phyloP scores from a whole-genome alignment of 2,329 filamentous ascomycete species.

The Pseudocercospora crystallina region DNA sequence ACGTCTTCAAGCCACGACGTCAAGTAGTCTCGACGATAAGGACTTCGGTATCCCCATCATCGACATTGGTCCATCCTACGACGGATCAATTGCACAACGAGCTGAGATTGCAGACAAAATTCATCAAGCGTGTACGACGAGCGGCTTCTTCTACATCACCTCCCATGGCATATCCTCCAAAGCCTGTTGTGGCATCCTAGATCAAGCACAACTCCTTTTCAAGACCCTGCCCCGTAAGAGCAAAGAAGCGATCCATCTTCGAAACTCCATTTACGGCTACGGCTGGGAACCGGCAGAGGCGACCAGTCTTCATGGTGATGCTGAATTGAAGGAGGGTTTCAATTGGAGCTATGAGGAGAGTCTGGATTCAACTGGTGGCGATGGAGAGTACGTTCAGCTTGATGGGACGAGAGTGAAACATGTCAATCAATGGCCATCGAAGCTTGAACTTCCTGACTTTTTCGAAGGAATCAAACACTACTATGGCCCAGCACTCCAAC shows the following conservation, averaged over 20 bases:
- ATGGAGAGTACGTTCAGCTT: constrained; percentile 43
- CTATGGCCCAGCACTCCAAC: constrained; percentile 35
- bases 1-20: background rate
- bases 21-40: background rate
- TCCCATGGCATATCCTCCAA: background rate
- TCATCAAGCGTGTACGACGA: constrained; percentile 12
- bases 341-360: constrained; percentile 45
- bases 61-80: constrained; percentile 7
- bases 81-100: background rate
- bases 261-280: constrained; percentile 34
- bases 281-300: constrained; percentile 41
- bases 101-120: constrained; percentile 4
- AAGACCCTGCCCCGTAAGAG: background rate
- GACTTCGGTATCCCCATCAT: constrained; percentile 10
- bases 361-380: constrained; percentile 42
- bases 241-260: constrained; percentile 7
- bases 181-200: background rate
- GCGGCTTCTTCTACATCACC: constrained; percentile 22
- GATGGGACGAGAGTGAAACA: constrained; percentile 34
- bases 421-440: constrained; percentile 36
- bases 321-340: constrained; percentile 42
- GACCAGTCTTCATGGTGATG: constrained; percentile 29
- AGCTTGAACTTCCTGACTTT: constrained; percentile 37
- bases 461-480: constrained; percentile 34
- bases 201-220: constrained; percentile 3